Base-by-base conservation (phyloP, 1,284 basidiomycete species). In the Ustilago xerochloae region DNA sequence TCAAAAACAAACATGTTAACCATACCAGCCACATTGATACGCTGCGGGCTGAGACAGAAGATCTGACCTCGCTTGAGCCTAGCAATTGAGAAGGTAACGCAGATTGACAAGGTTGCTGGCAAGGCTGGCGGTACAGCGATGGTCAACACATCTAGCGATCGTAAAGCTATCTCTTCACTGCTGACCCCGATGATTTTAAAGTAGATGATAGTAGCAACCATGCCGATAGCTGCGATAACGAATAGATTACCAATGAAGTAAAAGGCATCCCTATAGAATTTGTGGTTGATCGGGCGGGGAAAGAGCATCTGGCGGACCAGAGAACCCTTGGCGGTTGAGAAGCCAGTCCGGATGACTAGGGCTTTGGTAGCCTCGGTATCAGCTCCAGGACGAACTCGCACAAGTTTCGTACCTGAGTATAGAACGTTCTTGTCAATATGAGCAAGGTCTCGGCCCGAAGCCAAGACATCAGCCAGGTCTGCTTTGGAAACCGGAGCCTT, bases 1-100 rank as follows among this genome's bases (percentile, higher is more conserved):
- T 99, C 97, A 81, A 99, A 99, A 85, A 95, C 98, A 79, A 95
- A 96, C 9, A 99, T 92, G 76, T 99, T 98, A 86, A 99, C 88
- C 86, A 97, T 97, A 26, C 97, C 97, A 1, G 91, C 94, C 49
- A 99, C 91, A 82, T 99, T 99, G 79, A 99, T 93, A 32, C 97
- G 88, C 78, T 91, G 97, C 0, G 97, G 97, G 4, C 96, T 94
- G 69, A 98, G 98, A 85, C 97, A 99, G 87, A 93, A 99, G 63
- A 99, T 93, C 24, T 52, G 36, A 28, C 93, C 93, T 6, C 88
- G 87, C 82, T 92, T 93, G 61, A 95, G 91, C 32, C 33, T 99
- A 89, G 30, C 97, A 90, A 46, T 89, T 87, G 64, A 99, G 81
- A 99, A 99, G 71, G 93, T 94, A 1, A 95, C 99, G 6, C 97